Evolutionary conservation across 345 rosid species (phyloP).

Genomic region (Anacardium occidentale): DNA sequence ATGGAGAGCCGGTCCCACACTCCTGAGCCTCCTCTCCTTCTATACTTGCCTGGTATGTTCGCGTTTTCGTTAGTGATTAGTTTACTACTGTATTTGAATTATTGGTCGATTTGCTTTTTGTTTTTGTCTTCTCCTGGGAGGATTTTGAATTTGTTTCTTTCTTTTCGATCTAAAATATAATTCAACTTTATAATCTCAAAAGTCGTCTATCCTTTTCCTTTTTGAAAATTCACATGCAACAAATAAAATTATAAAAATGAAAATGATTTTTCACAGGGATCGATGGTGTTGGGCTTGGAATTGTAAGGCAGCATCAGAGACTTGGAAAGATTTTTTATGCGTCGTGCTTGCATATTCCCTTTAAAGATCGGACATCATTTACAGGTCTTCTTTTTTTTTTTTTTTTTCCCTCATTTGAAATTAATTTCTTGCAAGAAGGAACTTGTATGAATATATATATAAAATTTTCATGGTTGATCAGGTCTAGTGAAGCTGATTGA

Average conservation of each 20-base stretch:
- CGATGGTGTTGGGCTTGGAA: constrained; percentile 70
- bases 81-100: background rate
- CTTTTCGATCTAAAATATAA: no score
- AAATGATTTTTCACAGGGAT: constrained; percentile 37
- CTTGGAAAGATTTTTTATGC: constrained; percentile 76
- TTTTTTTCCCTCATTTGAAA: background rate
- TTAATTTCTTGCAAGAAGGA: no score
- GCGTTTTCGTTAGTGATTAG: background rate
- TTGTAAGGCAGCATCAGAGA: constrained; percentile 45
- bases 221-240: background rate
- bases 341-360: constrained; percentile 82
- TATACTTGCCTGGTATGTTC: constrained; percentile 45
- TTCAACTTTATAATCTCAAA: background rate
- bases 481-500: constrained; percentile 65
- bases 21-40: constrained; percentile 47
- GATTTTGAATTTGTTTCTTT: no score
- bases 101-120: background rate
- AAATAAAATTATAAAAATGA: background rate
- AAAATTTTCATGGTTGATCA: constrained; percentile 28
- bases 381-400: constrained; percentile 30
- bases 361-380: constrained; percentile 65
- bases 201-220: no score
- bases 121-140: background rate
- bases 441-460: background rate
- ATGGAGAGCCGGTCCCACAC: constrained; percentile 36